These are phyloP conservation scores for Eucalyptus pauciflora DNA, from an alignment of 345 rosid genomes.

Conservation along the genomic window DNA sequence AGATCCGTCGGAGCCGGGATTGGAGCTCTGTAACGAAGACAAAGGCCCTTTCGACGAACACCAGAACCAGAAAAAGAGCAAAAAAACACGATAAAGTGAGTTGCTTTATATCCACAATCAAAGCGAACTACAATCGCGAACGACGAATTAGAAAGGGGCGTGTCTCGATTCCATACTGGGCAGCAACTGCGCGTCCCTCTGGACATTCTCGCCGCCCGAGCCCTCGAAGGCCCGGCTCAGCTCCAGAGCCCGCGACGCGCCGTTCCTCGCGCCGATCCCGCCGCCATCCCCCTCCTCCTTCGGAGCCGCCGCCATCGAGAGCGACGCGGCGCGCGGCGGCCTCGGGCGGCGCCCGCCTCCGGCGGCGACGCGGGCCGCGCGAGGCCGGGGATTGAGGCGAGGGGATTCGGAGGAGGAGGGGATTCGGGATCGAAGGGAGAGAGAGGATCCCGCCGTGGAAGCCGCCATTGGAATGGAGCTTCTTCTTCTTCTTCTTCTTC, in stretches of 20 bases:
- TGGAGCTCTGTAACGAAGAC: slow-evolving; percentile 40
- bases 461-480: not conserved
- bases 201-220: not conserved
- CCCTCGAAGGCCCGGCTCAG: slow-evolving; percentile 21
- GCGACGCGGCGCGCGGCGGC: slow-evolving; percentile 1
- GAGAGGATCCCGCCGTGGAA: slow-evolving; percentile 29
- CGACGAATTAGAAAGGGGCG: not conserved
- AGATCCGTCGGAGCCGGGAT: slow-evolving; percentile 43
- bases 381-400: slow-evolving; percentile 4
- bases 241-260: slow-evolving; percentile 14
- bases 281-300: slow-evolving; percentile 8
- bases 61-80: not conserved
- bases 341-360: not conserved
- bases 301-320: slow-evolving; percentile 16
- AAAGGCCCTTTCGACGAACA: slow-evolving; percentile 49
- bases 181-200: slow-evolving; percentile 31
- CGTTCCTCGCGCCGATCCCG: not conserved
- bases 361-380: not conserved
- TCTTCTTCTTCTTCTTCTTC: not conserved
- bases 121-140: not conserved
- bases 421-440: slow-evolving; percentile 21
- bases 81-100: not conserved
- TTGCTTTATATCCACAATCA: not conserved
- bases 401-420: not conserved
- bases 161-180: slow-evolving; percentile 34